Evolutionary conservation across 2,329 filamentous ascomycete genomes (phyloP).

Genomic region (Pyrenophora tritici-repentis): DNA sequence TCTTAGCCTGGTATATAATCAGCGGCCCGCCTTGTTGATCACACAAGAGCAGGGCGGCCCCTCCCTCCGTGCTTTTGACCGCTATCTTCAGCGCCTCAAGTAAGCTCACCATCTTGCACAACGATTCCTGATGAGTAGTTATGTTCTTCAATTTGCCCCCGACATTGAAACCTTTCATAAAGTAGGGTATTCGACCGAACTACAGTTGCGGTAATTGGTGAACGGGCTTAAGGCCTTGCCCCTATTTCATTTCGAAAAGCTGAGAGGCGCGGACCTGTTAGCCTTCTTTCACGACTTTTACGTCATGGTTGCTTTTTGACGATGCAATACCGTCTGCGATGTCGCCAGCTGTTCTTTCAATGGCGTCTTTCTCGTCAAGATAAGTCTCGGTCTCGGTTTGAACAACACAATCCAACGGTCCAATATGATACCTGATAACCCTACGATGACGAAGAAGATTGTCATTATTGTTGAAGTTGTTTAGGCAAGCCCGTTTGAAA

Average conservation of each 20-base stretch:
- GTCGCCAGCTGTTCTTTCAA: background rate
- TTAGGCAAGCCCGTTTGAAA: conserved; percentile 39
- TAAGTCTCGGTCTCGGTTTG: conserved; percentile 31
- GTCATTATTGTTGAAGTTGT: conserved; percentile 18
- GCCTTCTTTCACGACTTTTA: conserved; percentile 9
- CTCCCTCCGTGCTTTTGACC: background rate
- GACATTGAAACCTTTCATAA: conserved; percentile 21
- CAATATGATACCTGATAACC: conserved; percentile 25
- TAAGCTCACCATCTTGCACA: conserved; percentile 27
- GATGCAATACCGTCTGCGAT: too few relatives aligned
- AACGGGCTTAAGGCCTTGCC: conserved; percentile 3
- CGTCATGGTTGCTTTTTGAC: background rate
- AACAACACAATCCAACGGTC: conserved; percentile 20
- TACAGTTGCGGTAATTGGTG: conserved; percentile 24
- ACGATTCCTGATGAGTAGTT: too few relatives aligned
- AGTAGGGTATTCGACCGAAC: conserved; percentile 29
- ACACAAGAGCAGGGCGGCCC: conserved; percentile 19
- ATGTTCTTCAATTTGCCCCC: too few relatives aligned
- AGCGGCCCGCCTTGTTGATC: conserved; percentile 16
- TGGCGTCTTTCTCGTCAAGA: conserved; percentile 10
- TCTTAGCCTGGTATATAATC: conserved; percentile 15
- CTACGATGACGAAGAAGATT: conserved; percentile 25
- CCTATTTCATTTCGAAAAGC: conserved; percentile 26
- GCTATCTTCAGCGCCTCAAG: conserved; percentile 14
- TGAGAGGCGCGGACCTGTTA: conserved; percentile 2